Percentiles rank a stretch among this genome's conserved stretches.
phyloP scores from a whole-genome alignment of 768 basidiomycete species.

The Clitopilus passeckerianus region DNA sequence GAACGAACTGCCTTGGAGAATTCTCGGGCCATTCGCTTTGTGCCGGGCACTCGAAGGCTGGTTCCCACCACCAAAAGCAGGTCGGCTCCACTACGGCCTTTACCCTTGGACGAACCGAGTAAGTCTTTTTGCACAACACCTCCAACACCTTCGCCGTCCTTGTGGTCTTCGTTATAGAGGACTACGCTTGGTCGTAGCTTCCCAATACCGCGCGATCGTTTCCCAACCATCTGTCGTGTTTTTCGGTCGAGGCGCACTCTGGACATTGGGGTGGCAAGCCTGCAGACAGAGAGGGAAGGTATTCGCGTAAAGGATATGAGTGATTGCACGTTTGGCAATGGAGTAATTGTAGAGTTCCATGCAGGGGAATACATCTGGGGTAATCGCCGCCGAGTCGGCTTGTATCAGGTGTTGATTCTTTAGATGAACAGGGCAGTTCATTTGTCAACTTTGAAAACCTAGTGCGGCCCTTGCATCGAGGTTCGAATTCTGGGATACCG shows the following conservation, averaged over 20 bases:
- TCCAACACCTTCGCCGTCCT: constrained; percentile 83
- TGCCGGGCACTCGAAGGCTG: constrained; percentile 84
- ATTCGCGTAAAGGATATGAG: constrained; percentile 58
- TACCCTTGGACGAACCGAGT: constrained; percentile 62
- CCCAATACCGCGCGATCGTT: constrained; percentile 77
- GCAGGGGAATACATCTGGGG: constrained; percentile 85
- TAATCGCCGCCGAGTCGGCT: constrained; percentile 45
- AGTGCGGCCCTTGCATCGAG: constrained; percentile 33
- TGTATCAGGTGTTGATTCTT: constrained; percentile 10
- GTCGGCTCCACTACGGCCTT: constrained; percentile 72
- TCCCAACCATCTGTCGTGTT: constrained; percentile 68
- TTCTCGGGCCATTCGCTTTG: constrained; percentile 87
- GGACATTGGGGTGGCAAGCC: constrained; percentile 76
- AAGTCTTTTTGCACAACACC: constrained; percentile 79
- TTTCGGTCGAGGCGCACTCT: constrained; percentile 66
- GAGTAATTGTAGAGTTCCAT: constrained; percentile 77
- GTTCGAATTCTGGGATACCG: constrained; percentile 70
- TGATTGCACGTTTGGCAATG: constrained; percentile 81
- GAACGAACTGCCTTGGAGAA: constrained; percentile 74
- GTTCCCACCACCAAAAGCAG: constrained; percentile 87
- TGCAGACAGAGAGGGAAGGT: constrained; percentile 52
- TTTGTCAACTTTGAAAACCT: constrained; percentile 6
- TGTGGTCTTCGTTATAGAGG: constrained; percentile 85
- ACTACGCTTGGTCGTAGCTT: constrained; percentile 83
- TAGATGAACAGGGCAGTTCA: not conserved